Base-by-base conservation (phyloP, 2,329 filamentous ascomycete genomes). In the Pyrenophora teres region DNA sequence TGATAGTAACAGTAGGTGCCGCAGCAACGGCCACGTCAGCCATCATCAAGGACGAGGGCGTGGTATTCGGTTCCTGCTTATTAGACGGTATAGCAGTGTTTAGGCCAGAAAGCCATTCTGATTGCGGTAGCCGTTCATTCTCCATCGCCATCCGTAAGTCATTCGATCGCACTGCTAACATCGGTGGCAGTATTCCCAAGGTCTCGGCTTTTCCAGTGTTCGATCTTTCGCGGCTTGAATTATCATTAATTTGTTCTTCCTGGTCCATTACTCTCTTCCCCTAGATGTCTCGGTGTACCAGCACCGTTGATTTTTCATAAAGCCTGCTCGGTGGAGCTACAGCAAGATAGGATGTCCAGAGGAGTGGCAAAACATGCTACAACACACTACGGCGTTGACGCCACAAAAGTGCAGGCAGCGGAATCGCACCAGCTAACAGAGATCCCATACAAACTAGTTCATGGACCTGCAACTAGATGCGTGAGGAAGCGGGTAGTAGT, bases 311-410 rank as follows among this genome's bases (percentile, higher is more conserved):
- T n/a, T 15, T 46, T 37, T 54, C 33, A 41, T 23, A 18, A 36
- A 32, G 38, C 42, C 31, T 50, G 32, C 51, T 39, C 18, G 33
- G 23, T 37, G 32, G 36, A 54, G 46, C 46, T 46, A 50, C 50
- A 16, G 32, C 37, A 37, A 36, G 39, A 23, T 33, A 41, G 23
- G 19, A 15, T 42, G 19, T 35, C 41, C 41, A 51, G 39, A 38
- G 37, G 46, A 45, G 5, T 33, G 18, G 43, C 32, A 30, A 38
- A 41, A 37, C 12, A 32, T 36, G 23, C 27, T 3, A 31, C 25
- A 46, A 39, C 23, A 42, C 42, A 16, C 23, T 25, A 51, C n/a
- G 13, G 16, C 15, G 16, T 42, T 19, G 44, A 41, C 27, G 39
- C 21, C 19, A 41, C 32, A 38, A 19, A 35, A 37, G 27, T 27